Conservation (phyloP, 2,329 filamentous ascomycete genomes). For the Fusarium veterinarium region DNA sequence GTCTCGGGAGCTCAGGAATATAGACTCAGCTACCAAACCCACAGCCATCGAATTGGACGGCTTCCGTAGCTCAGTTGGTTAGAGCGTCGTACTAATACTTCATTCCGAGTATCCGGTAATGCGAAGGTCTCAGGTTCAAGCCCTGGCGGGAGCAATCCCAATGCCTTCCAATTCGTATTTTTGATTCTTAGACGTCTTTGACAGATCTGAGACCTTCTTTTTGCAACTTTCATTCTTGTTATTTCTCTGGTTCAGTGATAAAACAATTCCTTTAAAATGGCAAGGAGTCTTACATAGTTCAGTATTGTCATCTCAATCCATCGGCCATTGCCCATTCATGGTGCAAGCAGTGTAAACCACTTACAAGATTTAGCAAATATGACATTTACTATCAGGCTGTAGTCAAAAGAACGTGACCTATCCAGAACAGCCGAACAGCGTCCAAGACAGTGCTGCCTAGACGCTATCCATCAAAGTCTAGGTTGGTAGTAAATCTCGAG, state of each 20-base stretch:
- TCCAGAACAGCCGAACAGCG: no score
- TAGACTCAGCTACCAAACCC: accelerated
- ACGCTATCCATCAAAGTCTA: no score
- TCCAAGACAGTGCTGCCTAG: no score
- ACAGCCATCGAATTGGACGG: slow-evolving; percentile 3
- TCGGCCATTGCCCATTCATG: background rate
- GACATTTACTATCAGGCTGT: background rate
- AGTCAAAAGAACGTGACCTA: background rate
- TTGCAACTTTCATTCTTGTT: background rate
- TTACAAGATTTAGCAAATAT: background rate
- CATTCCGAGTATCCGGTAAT: slow-evolving; percentile 19
- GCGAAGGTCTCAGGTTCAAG: slow-evolving; percentile 28
- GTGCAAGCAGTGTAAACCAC: background rate
- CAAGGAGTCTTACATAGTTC: background rate
- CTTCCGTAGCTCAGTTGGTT: slow-evolving; percentile 30
- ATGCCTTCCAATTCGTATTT: slow-evolving; percentile 2
- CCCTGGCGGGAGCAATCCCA: slow-evolving; percentile 26
- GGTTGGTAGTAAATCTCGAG: no score
- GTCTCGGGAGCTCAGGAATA: accelerated
- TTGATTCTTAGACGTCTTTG: background rate
- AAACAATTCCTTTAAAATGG: background rate
- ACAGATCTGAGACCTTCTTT: background rate
- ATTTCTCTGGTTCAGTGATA: background rate
- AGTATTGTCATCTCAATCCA: background rate
- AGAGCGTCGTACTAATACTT: slow-evolving; percentile 29